A percentile compares a stretch with the other conserved stretches of the same genome.
Conservation (phyloP, 2,329 filamentous ascomycete species). For the Aureobasidium subglaciale region DNA sequence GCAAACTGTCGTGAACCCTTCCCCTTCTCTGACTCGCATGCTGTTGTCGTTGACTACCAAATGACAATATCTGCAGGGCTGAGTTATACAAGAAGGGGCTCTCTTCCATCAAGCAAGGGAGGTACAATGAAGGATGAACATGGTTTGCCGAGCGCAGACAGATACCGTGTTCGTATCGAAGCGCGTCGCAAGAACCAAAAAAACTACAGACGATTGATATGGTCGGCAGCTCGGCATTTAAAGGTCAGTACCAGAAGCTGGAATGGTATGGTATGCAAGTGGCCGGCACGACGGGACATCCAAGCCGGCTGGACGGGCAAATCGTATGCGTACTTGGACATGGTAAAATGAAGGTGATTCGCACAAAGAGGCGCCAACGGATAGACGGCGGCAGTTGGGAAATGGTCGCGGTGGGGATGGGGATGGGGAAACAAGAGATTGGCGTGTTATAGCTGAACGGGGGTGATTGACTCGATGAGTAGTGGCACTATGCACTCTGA, state of each 20-base stretch:
- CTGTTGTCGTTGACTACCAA: background rate
- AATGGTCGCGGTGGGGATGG: slow-evolving; percentile 6
- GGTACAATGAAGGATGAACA: background rate
- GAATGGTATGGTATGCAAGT: background rate
- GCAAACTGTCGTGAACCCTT: slow-evolving; percentile 4
- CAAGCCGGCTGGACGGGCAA: background rate
- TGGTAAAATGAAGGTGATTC: slow-evolving; percentile 1
- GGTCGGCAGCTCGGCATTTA: background rate
- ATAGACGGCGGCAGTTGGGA: slow-evolving; percentile 5
- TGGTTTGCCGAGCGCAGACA: slow-evolving; percentile 1
- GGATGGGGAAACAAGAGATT: slow-evolving; percentile 11
- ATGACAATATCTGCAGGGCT: slow-evolving; percentile 1
- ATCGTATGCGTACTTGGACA: background rate
- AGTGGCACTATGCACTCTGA: background rate
- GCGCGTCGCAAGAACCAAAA: background rate
- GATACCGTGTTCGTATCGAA: slow-evolving; percentile 2
- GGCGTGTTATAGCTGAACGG: slow-evolving; percentile 9
- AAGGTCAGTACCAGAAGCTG: background rate
- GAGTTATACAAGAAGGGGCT: background rate
- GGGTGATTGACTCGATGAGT: background rate
- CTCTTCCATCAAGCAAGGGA: background rate
- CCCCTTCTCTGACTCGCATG: slow-evolving; percentile 12
- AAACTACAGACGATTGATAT: background rate
- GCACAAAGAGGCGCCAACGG: slow-evolving; percentile 3
- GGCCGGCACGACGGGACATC: background rate